Percentiles rank a stretch among this genome's conserved stretches.
These are phyloP conservation scores for Corynascus novoguineensis DNA, from an alignment of 495 filamentous ascomycete genomes.

Conservation along the genomic window DNA sequence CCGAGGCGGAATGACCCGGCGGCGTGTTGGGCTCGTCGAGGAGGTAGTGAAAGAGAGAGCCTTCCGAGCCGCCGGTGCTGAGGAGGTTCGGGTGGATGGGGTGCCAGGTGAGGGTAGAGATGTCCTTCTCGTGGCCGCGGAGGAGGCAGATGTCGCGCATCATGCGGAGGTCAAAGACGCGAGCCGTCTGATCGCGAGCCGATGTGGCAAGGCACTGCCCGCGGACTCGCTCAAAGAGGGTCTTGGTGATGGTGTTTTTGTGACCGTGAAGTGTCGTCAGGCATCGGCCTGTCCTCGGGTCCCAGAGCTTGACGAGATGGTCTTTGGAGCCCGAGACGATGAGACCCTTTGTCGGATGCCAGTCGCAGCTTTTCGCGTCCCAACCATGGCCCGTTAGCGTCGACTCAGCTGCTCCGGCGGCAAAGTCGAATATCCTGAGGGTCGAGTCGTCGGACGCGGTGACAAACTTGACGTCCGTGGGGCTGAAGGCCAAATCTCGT, in stretches of 20 bases:
- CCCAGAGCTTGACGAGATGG: conserved; percentile 95
- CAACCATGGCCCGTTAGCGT: conserved; percentile 84
- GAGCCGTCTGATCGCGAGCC: conserved; percentile 83
- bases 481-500: conserved; percentile 86
- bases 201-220: conserved; percentile 84
- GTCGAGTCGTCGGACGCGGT: conserved; percentile 91
- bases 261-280: conserved; percentile 94
- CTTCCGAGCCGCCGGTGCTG: conserved; percentile 86
- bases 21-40: conserved; percentile 87
- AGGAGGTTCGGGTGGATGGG: conserved; percentile 82
- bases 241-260: conserved; percentile 91
- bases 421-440: conserved; percentile 94
- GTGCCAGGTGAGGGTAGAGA: conserved; percentile 90
- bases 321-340: conserved; percentile 97
- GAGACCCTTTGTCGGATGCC: conserved; percentile 93
- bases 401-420: conserved; percentile 72
- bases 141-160: conserved; percentile 95
- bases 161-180: conserved; percentile 92
- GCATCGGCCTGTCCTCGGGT: conserved; percentile 81
- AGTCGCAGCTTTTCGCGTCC: conserved; percentile 94
- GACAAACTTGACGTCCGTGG: conserved; percentile 90
- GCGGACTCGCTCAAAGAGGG: conserved; percentile 75
- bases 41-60: conserved; percentile 84
- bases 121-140: conserved; percentile 88
- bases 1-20: conserved; percentile 54